Conservation (phyloP, 2,329 filamentous ascomycete species). For the Lachnellula occidentalis region DNA sequence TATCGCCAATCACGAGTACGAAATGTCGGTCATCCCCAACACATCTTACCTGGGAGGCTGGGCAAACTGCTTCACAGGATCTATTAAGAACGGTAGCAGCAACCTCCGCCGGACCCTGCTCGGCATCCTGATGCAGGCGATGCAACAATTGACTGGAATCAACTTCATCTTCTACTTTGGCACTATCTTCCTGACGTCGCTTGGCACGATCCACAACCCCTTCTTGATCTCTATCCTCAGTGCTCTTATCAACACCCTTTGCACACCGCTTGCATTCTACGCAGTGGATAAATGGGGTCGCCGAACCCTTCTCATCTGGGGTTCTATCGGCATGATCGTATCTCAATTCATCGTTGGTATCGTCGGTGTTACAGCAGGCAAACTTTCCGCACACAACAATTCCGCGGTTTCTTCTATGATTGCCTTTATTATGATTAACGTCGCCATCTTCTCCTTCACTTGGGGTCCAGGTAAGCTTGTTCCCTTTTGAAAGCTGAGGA, state of each 20-base stretch:
- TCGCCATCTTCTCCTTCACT: conserved; percentile 86
- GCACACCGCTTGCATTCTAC: conserved; percentile 83
- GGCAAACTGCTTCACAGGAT: conserved; percentile 62
- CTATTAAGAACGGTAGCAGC: conserved; percentile 55
- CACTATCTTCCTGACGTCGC: too few relatives aligned
- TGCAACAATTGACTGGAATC: conserved; percentile 72
- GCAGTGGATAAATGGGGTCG: conserved; percentile 78
- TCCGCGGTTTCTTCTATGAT: conserved; percentile 63
- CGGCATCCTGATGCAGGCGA: conserved; percentile 71
- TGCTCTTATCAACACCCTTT: conserved; percentile 74
- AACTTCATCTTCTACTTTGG: conserved; percentile 90
- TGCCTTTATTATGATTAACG: conserved; percentile 85
- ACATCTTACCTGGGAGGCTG: conserved; percentile 63
- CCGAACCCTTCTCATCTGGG: conserved; percentile 71
- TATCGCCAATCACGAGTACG: conserved; percentile 83
- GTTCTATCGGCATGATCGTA: conserved; percentile 75
- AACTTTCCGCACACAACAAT: conserved; percentile 49
- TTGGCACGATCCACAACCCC: too few relatives aligned
- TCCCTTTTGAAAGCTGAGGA: too few relatives aligned
- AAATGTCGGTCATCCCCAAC: conserved; percentile 62
- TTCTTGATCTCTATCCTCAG: too few relatives aligned
- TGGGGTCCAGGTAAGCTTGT: conserved; percentile 58
- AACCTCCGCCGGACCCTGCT: conserved; percentile 68
- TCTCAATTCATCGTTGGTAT: conserved; percentile 85
- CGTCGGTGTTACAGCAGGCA: conserved; percentile 57